Evolutionary conservation across 2,329 filamentous ascomycete genomes (phyloP), one percentile per base, ranked within the genome.

Genomic region (Hypoxylon sp.): DNA sequence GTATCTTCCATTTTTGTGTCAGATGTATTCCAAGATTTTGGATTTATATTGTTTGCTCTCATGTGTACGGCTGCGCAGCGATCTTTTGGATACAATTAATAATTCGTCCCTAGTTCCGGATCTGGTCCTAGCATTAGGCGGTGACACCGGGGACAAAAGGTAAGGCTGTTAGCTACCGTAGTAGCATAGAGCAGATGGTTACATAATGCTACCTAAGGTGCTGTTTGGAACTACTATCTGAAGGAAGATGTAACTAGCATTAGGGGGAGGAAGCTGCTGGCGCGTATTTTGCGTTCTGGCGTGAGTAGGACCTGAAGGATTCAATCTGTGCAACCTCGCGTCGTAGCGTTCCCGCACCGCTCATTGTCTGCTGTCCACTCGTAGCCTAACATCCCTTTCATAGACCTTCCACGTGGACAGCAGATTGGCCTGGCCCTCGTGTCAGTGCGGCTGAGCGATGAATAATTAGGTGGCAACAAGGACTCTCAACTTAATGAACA

Each of bases 391-490:
- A 53, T 56, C 61, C 55, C 51, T 63, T 49, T 53, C 30, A 50
- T 58, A 34, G n/a, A 49, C 38, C n/a, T 55, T 41, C 61, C 68
- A 70, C 68, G 68, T 70, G 68, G 68, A 68, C 58, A 51, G 17
- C 28, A 9, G 57, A 21, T 34, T 60, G 34, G 48, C 58, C 48
- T 68, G 38, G 46, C 34, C 17, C 49, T 63, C 50, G 65, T 56
- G 53, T 59, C 6, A 10, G 46, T 70, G 61, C 65, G 59, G 65
- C 68, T 70, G 61, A 70, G 52, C 48, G 52, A 56, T 41, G 58
- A 58, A 59, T 60, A 45, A 46, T 13, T 43, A 45, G 9, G 68
- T 68, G 65, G 65, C 65, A 25, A 68, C 65, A 51, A 36, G 43
- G 50, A 45, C 34, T 65, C 51, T 52, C 55, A 60, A 53, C 52